Base-by-base conservation (phyloP, 441 rosid genomes). In the Jatropha multifida region DNA sequence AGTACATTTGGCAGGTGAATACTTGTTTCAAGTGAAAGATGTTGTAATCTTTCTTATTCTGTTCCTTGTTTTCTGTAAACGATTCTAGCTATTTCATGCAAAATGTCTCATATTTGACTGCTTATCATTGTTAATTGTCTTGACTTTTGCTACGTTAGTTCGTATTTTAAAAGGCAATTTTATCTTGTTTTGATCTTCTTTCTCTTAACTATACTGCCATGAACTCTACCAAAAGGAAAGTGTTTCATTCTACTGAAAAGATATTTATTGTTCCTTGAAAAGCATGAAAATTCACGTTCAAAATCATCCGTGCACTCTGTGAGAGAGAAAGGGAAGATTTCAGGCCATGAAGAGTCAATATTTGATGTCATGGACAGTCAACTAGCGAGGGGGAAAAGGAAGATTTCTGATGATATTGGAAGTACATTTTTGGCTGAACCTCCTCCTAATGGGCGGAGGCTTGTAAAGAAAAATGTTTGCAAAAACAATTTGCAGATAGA, bases 371-470 rank as follows among this genome's bases (percentile, higher is more conserved):
- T 1, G 9, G 75, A 81, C 27, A 62, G 60, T 73, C 77, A 54
- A 60, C 65, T 68, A n/a, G 55, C 59, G 26, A 84, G 86, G 76
- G 86, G 81, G 65, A 88, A 87, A 78, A 81, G 87, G 54, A 81
- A 82, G 71, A 76, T 72, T 60, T 78, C 71, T 48, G 80, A 78
- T 78, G 83, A 72, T 72, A 78, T 65, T 48, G 82, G 82, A 79
- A 79, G 72, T 81, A 79, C 75, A 73, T 78, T 76, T 69, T 68
- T 61, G 42, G 83, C 74, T 26, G 83, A 85, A 79, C 71, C 90
- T 83, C 81, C 86, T 73, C 63, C 41, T 73, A 84, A 82, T 65
- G 79, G 87, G 13, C 81, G 77, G 77, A 91, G 83, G 77, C 84
- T 87, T 69, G 81, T 83, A 77, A 88, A 87, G 82, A 87, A 78